Conservation (phyloP, 192 early-diverging fungal species). For the Mycoemilia scoparia region DNA sequence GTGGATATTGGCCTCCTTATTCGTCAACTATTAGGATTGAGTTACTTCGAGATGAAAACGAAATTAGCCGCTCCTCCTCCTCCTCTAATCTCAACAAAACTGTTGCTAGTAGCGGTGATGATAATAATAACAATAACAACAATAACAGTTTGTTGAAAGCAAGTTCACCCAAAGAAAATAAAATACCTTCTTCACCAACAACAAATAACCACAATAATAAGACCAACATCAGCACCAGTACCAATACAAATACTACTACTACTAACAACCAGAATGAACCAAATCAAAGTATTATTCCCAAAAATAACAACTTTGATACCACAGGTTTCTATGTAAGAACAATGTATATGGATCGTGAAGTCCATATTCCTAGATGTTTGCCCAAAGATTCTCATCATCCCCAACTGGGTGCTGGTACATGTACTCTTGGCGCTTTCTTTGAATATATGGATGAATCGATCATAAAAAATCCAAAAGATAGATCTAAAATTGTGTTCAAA, state of each 20-base stretch:
- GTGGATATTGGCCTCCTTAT: too few relatives aligned
- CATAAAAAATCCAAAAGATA: too few relatives aligned
- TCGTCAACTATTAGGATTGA: too few relatives aligned
- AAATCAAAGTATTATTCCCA: conserved; percentile 2
- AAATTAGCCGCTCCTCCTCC: too few relatives aligned
- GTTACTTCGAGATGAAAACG: too few relatives aligned
- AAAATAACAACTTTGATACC: neutral
- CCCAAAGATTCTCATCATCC: conserved; percentile 14
- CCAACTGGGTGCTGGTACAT: conserved; percentile 14
- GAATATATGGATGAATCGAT: conserved; percentile 21
- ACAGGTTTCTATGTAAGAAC: conserved; percentile 14
- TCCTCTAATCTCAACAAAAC: too few relatives aligned
- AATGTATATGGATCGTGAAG: conserved; percentile 8
- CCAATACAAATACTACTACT: conserved; percentile 1
- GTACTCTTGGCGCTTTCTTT: conserved; percentile 19
- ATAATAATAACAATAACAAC: conserved; percentile 14
- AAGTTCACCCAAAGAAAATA: too few relatives aligned
- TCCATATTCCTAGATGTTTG: conserved; percentile 13
- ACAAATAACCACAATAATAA: too few relatives aligned
- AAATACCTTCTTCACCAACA: too few relatives aligned
- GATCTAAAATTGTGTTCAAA: too few relatives aligned
- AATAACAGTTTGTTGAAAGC: conserved; percentile 11
- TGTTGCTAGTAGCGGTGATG: too few relatives aligned
- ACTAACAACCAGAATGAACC: neutral
- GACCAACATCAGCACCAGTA: conserved; percentile 10